These are phyloP conservation scores for Naematelia aurantialba DNA, from an alignment of 768 basidiomycete genomes.

Conservation along the genomic window DNA sequence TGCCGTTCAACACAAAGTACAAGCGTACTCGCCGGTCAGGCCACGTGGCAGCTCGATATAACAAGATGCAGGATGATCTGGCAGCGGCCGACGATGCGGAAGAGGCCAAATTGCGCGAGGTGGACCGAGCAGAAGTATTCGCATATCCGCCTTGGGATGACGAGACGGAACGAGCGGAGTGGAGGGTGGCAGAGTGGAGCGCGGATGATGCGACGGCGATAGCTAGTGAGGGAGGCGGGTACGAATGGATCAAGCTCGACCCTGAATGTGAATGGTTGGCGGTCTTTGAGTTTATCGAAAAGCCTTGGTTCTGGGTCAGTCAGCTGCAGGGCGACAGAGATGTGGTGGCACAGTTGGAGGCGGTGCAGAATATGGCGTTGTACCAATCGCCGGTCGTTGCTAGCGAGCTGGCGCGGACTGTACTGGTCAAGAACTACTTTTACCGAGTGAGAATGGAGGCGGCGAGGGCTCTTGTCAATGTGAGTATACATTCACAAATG, in stretches of 20 bases:
- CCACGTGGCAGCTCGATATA: slow-evolving; percentile 36
- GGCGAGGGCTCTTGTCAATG: slow-evolving; percentile 73
- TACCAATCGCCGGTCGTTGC: slow-evolving; percentile 51
- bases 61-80: slow-evolving; percentile 35
- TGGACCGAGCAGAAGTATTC: slow-evolving; percentile 59
- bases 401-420: slow-evolving; percentile 82
- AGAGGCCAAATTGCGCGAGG: slow-evolving; percentile 24
- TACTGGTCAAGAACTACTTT: slow-evolving; percentile 91
- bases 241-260: slow-evolving; percentile 99
- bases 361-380: slow-evolving; percentile 72
- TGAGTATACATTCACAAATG: slow-evolving; percentile 45
- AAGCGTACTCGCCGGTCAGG: slow-evolving; percentile 40
- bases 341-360: slow-evolving; percentile 95
- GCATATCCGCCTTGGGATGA: slow-evolving; percentile 95
- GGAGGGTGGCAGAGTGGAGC: slow-evolving; percentile 97
- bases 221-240: slow-evolving; percentile 76
- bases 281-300: slow-evolving; percentile 67
- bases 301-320: slow-evolving; percentile 96
- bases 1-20: slow-evolving; percentile 74
- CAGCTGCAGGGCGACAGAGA: slow-evolving; percentile 93
- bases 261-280: slow-evolving; percentile 99
- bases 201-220: slow-evolving; percentile 91
- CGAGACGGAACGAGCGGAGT: slow-evolving; percentile 58
- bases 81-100: slow-evolving; percentile 24
- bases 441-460: slow-evolving; percentile 95